Evolutionary conservation across 768 basidiomycete genomes (phyloP).

Genomic region (Cystobasidium onofrii): DNA sequence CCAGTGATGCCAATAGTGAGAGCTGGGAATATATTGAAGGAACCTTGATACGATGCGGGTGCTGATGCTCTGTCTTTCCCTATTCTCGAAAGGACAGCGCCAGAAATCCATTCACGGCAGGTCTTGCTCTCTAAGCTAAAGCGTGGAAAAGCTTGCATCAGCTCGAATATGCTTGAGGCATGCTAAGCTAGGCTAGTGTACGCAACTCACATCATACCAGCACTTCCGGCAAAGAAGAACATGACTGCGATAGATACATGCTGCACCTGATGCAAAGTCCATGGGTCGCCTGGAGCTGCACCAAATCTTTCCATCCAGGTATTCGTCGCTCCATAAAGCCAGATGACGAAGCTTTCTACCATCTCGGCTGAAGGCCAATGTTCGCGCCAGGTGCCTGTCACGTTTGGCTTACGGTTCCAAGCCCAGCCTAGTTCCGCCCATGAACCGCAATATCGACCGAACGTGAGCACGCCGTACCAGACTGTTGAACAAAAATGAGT

Average conservation of each 20-base stretch:
- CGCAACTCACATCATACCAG: neutral
- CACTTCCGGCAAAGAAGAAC: conserved; percentile 47
- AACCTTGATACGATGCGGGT: conserved; percentile 49
- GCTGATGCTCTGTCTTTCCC: conserved; percentile 33
- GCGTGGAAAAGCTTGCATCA: conserved; percentile 57
- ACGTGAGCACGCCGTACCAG: conserved; percentile 61
- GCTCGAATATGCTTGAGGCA: conserved; percentile 85
- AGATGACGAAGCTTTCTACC: conserved; percentile 54
- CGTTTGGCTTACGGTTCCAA: conserved; percentile 64
- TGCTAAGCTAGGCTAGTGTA: conserved; percentile 42
- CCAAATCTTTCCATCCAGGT: conserved; percentile 98
- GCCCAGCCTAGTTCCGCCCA: conserved; percentile 86
- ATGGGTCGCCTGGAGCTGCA: conserved; percentile 67
- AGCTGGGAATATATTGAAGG: conserved; percentile 56
- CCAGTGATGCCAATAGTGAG: conserved; percentile 89
- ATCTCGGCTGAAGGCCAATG: conserved; percentile 45
- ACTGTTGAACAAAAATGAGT: neutral
- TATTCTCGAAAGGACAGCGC: conserved; percentile 40
- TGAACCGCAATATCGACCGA: conserved; percentile 88
- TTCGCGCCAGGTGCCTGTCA: conserved; percentile 37
- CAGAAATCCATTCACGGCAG: conserved; percentile 65
- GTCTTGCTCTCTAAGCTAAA: conserved; percentile 61
- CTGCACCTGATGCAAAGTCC: conserved; percentile 81
- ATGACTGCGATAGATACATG: conserved; percentile 76
- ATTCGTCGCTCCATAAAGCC: conserved; percentile 79